Conservation (phyloP, 164 flowering plant species). For the Liriodendron chinense region DNA sequence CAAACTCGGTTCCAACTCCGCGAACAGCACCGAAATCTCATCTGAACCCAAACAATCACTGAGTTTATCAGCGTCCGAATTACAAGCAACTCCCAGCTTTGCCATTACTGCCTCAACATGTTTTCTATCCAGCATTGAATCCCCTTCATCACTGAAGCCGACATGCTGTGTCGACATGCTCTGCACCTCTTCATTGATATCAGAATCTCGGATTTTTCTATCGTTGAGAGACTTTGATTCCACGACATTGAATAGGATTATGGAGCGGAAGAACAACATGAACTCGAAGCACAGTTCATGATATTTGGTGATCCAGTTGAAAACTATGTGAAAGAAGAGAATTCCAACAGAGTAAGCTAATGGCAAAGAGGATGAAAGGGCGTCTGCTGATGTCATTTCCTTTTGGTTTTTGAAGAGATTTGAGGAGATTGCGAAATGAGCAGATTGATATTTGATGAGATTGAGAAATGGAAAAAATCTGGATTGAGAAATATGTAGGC, state of each 20-base stretch:
- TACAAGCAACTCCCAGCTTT: constrained; percentile 11
- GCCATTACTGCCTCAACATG: constrained; percentile 35
- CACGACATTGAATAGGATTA: background rate
- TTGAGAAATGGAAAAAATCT: background rate
- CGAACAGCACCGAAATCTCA: constrained; percentile 24
- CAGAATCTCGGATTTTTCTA: constrained; percentile 1
- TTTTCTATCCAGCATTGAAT: constrained; percentile 19
- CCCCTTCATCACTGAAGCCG: constrained; percentile 5
- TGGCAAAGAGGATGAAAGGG: background rate
- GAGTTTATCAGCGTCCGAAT: constrained; percentile 5
- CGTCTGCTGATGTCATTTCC: background rate
- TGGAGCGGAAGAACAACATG: constrained; percentile 14
- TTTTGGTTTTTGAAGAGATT: background rate
- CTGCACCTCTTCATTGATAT: background rate
- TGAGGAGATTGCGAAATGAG: background rate
- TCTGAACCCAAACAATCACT: constrained; percentile 5
- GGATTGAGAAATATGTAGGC: too few species aligned
- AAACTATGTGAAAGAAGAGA: constrained; percentile 2
- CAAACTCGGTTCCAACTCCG: constrained; percentile 33
- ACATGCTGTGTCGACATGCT: background rate
- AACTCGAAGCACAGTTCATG: constrained; percentile 13
- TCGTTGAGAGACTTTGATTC: background rate
- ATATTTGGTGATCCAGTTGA: constrained; percentile 6
- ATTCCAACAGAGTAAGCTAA: constrained; percentile 1
- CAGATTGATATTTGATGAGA: background rate